phyloP scores from a whole-genome alignment of 2,329 filamentous ascomycete species.

The Scedosporium boydii region DNA sequence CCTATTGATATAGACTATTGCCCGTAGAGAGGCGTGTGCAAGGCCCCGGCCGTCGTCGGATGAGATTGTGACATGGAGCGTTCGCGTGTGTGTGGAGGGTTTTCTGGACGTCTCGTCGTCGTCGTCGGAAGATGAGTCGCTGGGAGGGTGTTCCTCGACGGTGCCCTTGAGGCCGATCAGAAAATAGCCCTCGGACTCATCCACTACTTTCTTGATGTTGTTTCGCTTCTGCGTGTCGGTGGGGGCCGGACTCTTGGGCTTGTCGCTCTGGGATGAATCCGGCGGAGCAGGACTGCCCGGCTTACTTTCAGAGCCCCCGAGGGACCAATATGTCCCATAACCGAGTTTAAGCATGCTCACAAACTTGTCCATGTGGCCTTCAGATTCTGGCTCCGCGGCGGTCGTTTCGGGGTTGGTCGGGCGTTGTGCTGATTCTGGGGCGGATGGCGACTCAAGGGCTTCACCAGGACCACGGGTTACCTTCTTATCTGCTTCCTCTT shows the following conservation, averaged over 20 bases:
- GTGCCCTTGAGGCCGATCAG: constrained; percentile 61
- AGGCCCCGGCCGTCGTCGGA: neutral
- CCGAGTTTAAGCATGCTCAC: constrained; percentile 58
- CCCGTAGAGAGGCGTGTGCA: constrained; percentile 35
- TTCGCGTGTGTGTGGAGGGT: constrained; percentile 52
- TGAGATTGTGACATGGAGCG: constrained; percentile 49
- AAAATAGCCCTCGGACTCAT: constrained; percentile 35
- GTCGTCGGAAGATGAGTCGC: constrained; percentile 19
- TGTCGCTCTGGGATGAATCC: neutral
- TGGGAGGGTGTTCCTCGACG: constrained; percentile 35
- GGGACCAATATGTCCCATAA: constrained; percentile 57
- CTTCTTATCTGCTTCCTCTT: no score
- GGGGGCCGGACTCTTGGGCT: neutral
- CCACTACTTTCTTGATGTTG: constrained; percentile 1
- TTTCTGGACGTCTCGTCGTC: constrained; percentile 29
- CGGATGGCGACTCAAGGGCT: neutral
- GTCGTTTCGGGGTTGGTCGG: constrained; percentile 5
- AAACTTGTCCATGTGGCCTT: constrained; percentile 41
- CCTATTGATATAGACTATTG: constrained; percentile 62
- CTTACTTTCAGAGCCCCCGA: constrained; percentile 16
- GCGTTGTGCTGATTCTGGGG: neutral
- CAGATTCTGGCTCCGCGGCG: constrained; percentile 18
- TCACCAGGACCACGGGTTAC: neutral
- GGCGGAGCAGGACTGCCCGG: constrained; percentile 2
- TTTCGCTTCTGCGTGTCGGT: constrained; percentile 3